phyloP scores from a whole-genome alignment of 2,329 filamentous ascomycete species.

The Myriosclerotinia scirpicola region DNA sequence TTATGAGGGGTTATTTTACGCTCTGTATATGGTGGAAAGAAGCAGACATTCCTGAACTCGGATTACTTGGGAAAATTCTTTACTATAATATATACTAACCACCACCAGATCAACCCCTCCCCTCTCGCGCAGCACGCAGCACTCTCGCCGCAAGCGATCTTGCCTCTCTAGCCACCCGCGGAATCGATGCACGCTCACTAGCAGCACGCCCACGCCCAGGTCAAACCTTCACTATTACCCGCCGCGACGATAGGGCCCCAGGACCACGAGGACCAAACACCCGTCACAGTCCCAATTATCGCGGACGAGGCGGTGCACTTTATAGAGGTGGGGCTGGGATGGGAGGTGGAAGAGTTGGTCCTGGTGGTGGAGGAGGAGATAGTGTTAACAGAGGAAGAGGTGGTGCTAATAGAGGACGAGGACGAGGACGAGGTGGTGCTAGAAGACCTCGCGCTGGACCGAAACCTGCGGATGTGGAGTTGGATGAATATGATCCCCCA shows the following conservation, averaged over 20 bases:
- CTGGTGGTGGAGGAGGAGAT: conserved; percentile 5
- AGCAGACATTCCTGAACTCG: too few species aligned
- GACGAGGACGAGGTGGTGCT: conserved; percentile 17
- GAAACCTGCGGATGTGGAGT: conserved; percentile 9
- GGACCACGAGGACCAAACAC: background rate
- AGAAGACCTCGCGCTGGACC: conserved; percentile 15
- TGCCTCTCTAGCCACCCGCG: conserved; percentile 33
- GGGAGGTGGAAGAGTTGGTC: conserved; percentile 31
- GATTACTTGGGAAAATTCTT: background rate
- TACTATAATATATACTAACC: conserved; percentile 4
- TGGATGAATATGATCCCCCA: conserved; percentile 27
- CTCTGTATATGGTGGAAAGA: too few species aligned
- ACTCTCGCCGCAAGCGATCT: conserved; percentile 35
- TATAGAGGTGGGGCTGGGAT: conserved; percentile 29
- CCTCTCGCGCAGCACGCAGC: conserved; percentile 29
- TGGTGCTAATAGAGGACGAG: conserved; percentile 16
- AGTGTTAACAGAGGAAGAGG: conserved; percentile 15
- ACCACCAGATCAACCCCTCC: background rate
- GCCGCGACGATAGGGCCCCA: conserved; percentile 15
- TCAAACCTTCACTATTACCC: conserved; percentile 30
- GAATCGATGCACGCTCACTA: conserved; percentile 40
- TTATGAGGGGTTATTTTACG: background rate
- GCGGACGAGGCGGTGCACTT: conserved; percentile 19
- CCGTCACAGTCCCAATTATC: conserved; percentile 9
- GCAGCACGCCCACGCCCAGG: conserved; percentile 35